Percentiles rank a stretch among this genome's conserved stretches.
These are phyloP conservation scores for Ogataea thermomethanolica DNA, from an alignment of 805 yeast species.

Conservation along the genomic window DNA sequence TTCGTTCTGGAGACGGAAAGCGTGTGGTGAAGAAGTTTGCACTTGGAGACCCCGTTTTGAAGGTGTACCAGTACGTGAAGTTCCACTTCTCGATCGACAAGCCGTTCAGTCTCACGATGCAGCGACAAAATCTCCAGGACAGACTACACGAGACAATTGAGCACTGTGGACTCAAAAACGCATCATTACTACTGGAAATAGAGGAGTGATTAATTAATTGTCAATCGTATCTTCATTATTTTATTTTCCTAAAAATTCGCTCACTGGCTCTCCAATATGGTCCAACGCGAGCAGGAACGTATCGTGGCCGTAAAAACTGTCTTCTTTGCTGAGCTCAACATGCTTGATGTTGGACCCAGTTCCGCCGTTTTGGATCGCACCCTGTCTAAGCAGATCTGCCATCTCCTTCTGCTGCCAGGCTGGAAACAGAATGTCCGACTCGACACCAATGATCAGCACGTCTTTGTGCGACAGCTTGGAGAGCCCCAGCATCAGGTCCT, in stretches of 20 bases:
- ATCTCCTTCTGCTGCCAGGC: constrained; percentile 92
- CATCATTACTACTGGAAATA: constrained; percentile 69
- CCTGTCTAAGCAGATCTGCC: constrained; percentile 50
- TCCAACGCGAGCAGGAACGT: constrained; percentile 79
- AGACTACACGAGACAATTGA: constrained; percentile 55
- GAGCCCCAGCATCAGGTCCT: constrained; percentile 68
- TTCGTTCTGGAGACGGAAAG: constrained; percentile 85
- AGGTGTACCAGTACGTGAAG: constrained; percentile 67
- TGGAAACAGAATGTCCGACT: constrained; percentile 87
- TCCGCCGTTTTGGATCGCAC: constrained; percentile 33
- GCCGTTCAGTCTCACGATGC: constrained; percentile 54
- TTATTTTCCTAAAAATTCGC: constrained; percentile 47
- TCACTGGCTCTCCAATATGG: constrained; percentile 76
- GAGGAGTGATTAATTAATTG: constrained; percentile 21
- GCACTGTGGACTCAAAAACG: constrained; percentile 77
- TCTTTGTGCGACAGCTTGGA: constrained; percentile 57
- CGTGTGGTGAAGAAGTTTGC: constrained; percentile 70
- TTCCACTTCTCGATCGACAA: constrained; percentile 42
- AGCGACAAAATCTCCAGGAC: constrained; percentile 55
- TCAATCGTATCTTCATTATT: constrained; percentile 8
- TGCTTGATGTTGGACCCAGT: constrained; percentile 47
- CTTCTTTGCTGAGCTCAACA: constrained; percentile 70
- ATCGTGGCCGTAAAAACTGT: constrained; percentile 87
- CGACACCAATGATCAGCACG: constrained; percentile 84
- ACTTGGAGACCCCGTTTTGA: constrained; percentile 52